Evolutionary conservation across 2,329 filamentous ascomycete species (phyloP), one percentile per base, ranked within the genome.

Genomic region (Cercospora zeae-maydis): DNA sequence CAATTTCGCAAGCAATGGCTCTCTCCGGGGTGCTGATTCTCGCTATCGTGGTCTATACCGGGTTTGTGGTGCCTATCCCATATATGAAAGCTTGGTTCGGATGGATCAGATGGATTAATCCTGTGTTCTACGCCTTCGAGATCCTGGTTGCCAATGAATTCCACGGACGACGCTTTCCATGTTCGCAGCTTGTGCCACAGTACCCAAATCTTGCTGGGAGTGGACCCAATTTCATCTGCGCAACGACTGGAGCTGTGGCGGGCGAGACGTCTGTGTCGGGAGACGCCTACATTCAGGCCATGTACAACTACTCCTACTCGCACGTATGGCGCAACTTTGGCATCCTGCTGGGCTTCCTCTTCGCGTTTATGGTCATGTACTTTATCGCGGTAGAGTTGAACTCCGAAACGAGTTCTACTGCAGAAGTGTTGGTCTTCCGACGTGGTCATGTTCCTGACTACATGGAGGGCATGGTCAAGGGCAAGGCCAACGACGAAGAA

Each of bases 341-440:
- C 0, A 89, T 92, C 60, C 73, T 91, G 1, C 42, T 87, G 14
- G 88, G 75, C 0, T 90, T 91, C 74, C 75, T 88, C 57, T 68
- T 89, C 31, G 84, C 82, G 59, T 90, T 91, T 77, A 83, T 87
- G 76, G 62, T 75, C 2, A 67, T 88, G 1, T 90, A 92, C 75
- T 83, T 91, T 56, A 51, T 84, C 14, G 84, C 84, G 0, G 82
- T 83, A 0, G 88, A 92, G 70, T 67, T 88, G 68, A 89, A 89
- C 74, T 87, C 87, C 0, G 79, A 83, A 1, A 84, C 83, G 0
- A 78, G 79, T 1, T 88, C 84, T 57, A 87, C 83, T 0, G 88
- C 87, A 0, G 89, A 92, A 71, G 83, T 87, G 1, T 81, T 92
- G 0, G 85, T 92, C 9, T 92, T 90, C 68, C 67, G 74, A 21